These are phyloP conservation scores for Eragrostis curvula DNA, from an alignment of 176 grass and related monocot genomes.

Conservation along the genomic window DNA sequence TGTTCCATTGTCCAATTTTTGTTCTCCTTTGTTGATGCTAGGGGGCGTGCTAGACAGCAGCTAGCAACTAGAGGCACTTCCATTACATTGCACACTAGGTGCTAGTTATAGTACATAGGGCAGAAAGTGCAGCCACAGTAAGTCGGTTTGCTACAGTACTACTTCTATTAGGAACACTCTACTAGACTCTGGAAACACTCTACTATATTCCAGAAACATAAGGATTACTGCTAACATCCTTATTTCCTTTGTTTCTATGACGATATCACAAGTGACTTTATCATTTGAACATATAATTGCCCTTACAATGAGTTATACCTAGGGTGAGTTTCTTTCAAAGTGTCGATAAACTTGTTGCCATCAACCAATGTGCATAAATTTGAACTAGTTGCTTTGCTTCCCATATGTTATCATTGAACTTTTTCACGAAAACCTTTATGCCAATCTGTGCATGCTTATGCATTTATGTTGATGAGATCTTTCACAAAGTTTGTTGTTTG, in stretches of 20 bases:
- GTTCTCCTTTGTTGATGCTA: too few relatives aligned
- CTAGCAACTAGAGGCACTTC: too few relatives aligned
- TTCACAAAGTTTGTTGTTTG: slow-evolving; percentile 14
- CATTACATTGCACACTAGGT: too few relatives aligned
- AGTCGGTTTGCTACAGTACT: too few relatives aligned
- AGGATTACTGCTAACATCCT: too few relatives aligned
- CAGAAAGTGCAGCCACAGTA: too few relatives aligned
- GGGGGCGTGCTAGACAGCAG: too few relatives aligned
- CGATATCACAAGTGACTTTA: slow-evolving; percentile 1
- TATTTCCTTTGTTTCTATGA: slow-evolving; percentile 14
- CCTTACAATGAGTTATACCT: background rate
- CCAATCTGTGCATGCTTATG: background rate
- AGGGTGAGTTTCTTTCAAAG: background rate
- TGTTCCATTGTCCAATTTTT: background rate
- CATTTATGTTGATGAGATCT: slow-evolving; percentile 33
- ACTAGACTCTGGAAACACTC: too few relatives aligned
- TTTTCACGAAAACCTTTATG: background rate
- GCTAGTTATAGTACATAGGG: too few relatives aligned
- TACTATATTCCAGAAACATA: too few relatives aligned
- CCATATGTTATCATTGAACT: background rate
- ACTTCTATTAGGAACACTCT: too few relatives aligned
- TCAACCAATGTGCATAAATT: slow-evolving; percentile 8
- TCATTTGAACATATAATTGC: background rate
- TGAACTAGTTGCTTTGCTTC: slow-evolving; percentile 18
- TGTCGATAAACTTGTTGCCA: background rate